phyloP scores from a whole-genome alignment of 2,329 filamentous ascomycete species.

The Fusarium staphyleae region DNA sequence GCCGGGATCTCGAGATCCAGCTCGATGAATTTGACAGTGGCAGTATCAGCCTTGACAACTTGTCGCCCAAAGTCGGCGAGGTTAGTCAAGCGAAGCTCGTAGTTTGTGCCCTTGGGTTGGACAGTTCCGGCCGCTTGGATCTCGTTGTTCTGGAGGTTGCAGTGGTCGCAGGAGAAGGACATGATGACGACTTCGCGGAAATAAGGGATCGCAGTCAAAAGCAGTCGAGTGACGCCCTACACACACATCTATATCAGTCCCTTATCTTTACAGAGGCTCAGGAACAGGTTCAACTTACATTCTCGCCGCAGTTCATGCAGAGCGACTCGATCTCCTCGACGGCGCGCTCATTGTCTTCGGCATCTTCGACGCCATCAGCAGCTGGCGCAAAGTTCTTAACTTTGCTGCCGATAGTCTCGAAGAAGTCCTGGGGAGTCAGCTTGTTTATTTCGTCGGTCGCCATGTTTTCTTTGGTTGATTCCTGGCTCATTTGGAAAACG shows the following conservation, averaged over 20 bases:
- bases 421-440: constrained; percentile 60
- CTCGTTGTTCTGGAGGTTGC: constrained; percentile 88
- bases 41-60: constrained; percentile 91
- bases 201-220: constrained; percentile 92
- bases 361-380: constrained; percentile 45
- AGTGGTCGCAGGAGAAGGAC: constrained; percentile 93
- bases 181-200: constrained; percentile 98
- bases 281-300: constrained; percentile 58
- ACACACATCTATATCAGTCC: constrained; percentile 24
- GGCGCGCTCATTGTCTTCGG: constrained; percentile 57
- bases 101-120: constrained; percentile 85
- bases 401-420: constrained; percentile 69
- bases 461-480: constrained; percentile 47
- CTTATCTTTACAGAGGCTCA: neutral
- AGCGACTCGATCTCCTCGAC: constrained; percentile 78
- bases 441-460: constrained; percentile 50
- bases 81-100: constrained; percentile 78
- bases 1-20: constrained; percentile 92
- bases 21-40: constrained; percentile 85
- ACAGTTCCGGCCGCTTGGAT: constrained; percentile 92
- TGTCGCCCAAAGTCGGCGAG: constrained; percentile 81
- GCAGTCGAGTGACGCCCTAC: constrained; percentile 82
- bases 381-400: constrained; percentile 58
- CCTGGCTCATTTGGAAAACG: constrained; percentile 22
- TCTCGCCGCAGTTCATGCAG: constrained; percentile 86